Evolutionary conservation across 163 green algal genomes (phyloP).

Genomic region (Botryococcus braunii): DNA sequence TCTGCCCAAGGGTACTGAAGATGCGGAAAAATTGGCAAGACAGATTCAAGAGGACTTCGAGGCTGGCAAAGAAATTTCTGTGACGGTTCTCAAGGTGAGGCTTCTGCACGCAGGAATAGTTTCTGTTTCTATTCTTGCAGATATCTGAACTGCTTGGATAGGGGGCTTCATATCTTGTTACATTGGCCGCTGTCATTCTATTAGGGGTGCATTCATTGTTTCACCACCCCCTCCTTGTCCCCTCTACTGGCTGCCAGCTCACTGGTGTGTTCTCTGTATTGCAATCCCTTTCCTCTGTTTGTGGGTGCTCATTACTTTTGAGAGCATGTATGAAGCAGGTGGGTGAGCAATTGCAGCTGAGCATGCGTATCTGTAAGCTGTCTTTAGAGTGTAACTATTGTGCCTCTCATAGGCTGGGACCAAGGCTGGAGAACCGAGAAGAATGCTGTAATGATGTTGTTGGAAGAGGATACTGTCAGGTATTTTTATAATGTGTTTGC

Average conservation of each 20-base stretch:
- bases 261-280: background rate
- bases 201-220: background rate
- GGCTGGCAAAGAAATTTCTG: conserved; percentile 85
- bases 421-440: too few relatives aligned
- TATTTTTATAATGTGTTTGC: background rate
- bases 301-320: background rate
- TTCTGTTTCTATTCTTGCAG: background rate
- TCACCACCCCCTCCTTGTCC: background rate
- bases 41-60: conserved; percentile 79
- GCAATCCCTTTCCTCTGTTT: background rate
- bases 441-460: background rate
- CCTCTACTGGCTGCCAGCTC: background rate
- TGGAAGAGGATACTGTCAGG: background rate
- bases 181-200: background rate
- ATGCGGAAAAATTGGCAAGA: conserved; percentile 76
- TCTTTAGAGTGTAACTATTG: background rate
- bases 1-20: conserved; percentile 85
- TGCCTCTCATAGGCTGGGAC: background rate
- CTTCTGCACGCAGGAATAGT: too few relatives aligned
- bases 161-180: too few relatives aligned
- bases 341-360: background rate
- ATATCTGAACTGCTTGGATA: background rate
- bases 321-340: background rate
- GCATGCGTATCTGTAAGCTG: background rate
- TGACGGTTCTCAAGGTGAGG: conserved; percentile 84